phyloP scores from a whole-genome alignment of 1,284 basidiomycete genomes.

The Ceratobasidium sp. region DNA sequence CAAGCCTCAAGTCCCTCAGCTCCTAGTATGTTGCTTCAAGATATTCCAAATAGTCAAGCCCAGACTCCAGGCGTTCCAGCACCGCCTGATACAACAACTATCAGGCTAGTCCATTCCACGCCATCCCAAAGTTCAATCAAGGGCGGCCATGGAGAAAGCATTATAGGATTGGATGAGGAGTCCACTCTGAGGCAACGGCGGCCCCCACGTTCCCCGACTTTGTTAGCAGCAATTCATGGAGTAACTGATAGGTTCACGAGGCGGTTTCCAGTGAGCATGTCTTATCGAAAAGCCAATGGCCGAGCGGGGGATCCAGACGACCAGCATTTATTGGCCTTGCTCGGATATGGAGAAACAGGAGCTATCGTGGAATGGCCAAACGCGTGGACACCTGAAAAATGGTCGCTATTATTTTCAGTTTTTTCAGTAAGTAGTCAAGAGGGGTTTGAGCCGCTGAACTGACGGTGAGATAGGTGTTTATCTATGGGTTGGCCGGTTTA shows the following conservation, averaged over 20 bases:
- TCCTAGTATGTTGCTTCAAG: not conserved
- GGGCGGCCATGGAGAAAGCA: not conserved
- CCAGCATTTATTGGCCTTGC: constrained; percentile 17
- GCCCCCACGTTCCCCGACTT: constrained; percentile 25
- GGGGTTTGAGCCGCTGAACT: not conserved
- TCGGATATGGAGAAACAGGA: constrained; percentile 43
- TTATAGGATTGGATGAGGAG: constrained; percentile 1
- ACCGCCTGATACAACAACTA: not conserved
- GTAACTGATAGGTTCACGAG: constrained; percentile 41
- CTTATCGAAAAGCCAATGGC: constrained; percentile 33
- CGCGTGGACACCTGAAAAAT: constrained; percentile 69
- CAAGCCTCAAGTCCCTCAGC: not conserved
- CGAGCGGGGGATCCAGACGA: constrained; percentile 7
- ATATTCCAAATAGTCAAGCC: not conserved
- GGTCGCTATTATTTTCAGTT: constrained; percentile 68
- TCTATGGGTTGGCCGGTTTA: constrained; percentile 65
- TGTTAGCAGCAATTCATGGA: constrained; percentile 34
- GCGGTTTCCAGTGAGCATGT: constrained; percentile 34
- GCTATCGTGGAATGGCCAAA: constrained; percentile 42
- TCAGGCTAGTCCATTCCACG: not conserved
- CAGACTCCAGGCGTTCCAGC: not conserved
- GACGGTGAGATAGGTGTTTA: constrained; percentile 54
- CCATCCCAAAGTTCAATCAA: too few relatives aligned
- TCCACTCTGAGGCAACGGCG: not conserved
- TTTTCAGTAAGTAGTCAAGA: constrained; percentile 57